Evolutionary conservation across 2,329 filamentous ascomycete genomes (phyloP).

Genomic region (Aspergillus candidus): DNA sequence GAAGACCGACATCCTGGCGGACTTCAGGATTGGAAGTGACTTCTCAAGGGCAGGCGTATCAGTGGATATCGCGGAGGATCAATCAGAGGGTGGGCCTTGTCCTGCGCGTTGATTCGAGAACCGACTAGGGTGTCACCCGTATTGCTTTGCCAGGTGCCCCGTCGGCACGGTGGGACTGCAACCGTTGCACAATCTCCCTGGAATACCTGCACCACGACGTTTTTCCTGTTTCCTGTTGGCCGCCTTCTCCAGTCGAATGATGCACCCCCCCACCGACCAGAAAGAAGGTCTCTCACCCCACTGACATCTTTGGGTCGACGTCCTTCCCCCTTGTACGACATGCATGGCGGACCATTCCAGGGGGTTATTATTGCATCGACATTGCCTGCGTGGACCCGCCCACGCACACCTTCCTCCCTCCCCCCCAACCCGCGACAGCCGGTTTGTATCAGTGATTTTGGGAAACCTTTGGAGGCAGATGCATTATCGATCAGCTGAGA

Average conservation of each 20-base stretch:
- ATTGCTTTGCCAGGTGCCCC: too few species aligned
- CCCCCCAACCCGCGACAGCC: neutral
- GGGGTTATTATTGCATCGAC: conserved; percentile 9
- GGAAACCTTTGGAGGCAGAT: neutral
- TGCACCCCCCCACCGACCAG: conserved; percentile 2
- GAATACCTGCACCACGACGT: conserved; percentile 4
- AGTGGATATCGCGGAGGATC: too few species aligned
- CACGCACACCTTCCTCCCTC: too few species aligned
- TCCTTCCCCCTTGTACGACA: conserved; percentile 18
- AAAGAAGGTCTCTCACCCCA: conserved; percentile 4
- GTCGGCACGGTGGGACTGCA: conserved; percentile 7
- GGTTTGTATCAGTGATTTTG: conserved; percentile 3
- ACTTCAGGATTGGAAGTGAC: too few species aligned
- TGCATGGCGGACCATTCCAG: conserved; percentile 13
- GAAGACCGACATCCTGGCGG: too few species aligned
- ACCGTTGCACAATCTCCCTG: conserved; percentile 11
- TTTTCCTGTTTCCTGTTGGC: conserved; percentile 7
- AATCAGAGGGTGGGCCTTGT: too few species aligned
- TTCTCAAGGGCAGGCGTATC: too few species aligned
- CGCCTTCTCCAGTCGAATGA: conserved; percentile 3
- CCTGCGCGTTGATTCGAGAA: too few species aligned
- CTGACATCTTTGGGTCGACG: conserved; percentile 4
- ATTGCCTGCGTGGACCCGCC: conserved; percentile 2
- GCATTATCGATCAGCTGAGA: too few species aligned
- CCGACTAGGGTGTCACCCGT: too few species aligned